phyloP scores from a whole-genome alignment of 2,329 filamentous ascomycete species.

The Aspergillus nomiae region DNA sequence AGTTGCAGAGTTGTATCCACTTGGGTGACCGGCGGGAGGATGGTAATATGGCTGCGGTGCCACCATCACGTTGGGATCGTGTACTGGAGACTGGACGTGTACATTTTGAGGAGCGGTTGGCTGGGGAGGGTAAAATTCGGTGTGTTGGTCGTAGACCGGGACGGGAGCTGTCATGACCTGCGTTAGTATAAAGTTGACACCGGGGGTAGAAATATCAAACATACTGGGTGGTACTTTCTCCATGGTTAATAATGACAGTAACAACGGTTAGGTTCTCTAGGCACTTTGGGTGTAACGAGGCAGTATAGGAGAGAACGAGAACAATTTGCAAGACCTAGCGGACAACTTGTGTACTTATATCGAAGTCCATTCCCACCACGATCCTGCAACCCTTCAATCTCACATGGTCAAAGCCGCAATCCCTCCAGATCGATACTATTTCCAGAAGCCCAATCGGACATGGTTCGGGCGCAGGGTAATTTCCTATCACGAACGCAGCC shows the following conservation, averaged over 20 bases:
- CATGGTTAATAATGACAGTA: neutral
- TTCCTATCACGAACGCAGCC: neutral
- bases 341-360: neutral
- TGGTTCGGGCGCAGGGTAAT: neutral
- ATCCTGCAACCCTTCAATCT: neutral
- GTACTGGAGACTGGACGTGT: neutral
- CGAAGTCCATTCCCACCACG: neutral
- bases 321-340: too few relatives aligned
- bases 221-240: constrained; percentile 6
- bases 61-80: neutral
- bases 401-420: neutral
- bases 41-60: constrained; percentile 4
- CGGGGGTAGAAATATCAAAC: neutral
- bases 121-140: neutral
- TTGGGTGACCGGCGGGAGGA: constrained; percentile 15
- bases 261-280: neutral
- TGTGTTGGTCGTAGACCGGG: constrained; percentile 8
- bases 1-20: constrained; percentile 25
- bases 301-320: too few relatives aligned
- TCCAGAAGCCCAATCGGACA: neutral
- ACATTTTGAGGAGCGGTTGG: constrained; percentile 3
- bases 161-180: constrained; percentile 1
- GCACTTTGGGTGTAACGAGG: too few relatives aligned
- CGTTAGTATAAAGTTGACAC: neutral
- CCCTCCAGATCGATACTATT: neutral